These are phyloP conservation scores for Myriosclerotinia scirpicola DNA, from an alignment of 2,329 filamentous ascomycete species.

Conservation along the genomic window DNA sequence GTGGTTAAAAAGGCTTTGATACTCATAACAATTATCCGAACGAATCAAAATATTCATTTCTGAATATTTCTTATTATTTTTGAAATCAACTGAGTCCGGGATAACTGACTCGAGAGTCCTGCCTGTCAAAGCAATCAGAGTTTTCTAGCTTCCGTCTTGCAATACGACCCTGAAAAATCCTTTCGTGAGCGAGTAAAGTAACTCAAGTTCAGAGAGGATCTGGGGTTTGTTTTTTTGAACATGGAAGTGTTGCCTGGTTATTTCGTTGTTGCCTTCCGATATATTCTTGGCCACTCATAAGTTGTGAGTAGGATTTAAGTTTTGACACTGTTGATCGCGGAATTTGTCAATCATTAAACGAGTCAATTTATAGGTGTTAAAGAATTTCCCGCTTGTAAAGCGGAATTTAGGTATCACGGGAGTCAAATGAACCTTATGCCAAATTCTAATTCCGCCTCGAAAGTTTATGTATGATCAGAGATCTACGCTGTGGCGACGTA, in stretches of 20 bases:
- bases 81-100: neutral
- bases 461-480: neutral
- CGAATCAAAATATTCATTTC: conserved; percentile 21
- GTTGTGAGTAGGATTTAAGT: neutral
- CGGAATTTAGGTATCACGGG: neutral
- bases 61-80: neutral
- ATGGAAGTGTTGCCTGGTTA: neutral
- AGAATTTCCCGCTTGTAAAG: neutral
- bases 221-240: neutral
- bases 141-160: neutral
- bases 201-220: neutral
- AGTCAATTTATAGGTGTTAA: neutral
- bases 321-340: neutral
- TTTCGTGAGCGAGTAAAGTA: neutral
- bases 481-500: neutral
- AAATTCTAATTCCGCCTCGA: neutral
- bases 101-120: neutral
- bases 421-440: neutral
- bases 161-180: neutral
- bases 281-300: neutral
- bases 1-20: neutral
- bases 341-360: neutral
- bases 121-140: conserved; percentile 11
- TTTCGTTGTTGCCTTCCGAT: neutral
- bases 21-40: conserved; percentile 8